Percentiles rank a stretch among this genome's conserved stretches.
Conservation (phyloP, 2,329 filamentous ascomycete genomes). For the Drechslerella dactyloides region DNA sequence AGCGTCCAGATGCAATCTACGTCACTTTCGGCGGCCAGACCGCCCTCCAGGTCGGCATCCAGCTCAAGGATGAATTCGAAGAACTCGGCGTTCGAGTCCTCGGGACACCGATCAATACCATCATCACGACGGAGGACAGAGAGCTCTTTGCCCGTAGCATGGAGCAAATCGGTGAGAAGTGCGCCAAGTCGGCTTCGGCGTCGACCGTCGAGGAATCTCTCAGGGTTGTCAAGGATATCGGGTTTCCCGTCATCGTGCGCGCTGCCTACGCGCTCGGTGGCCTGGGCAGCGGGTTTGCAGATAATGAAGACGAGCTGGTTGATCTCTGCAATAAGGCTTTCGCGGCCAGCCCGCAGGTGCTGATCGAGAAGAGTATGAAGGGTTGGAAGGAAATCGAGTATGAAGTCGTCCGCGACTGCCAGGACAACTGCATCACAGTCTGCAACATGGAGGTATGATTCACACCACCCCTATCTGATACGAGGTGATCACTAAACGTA, state of each 20-base stretch:
- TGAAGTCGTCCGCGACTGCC: slow-evolving; percentile 91
- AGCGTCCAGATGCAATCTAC: slow-evolving; percentile 95
- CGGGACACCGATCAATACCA: slow-evolving; percentile 94
- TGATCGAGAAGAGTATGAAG: slow-evolving; percentile 99
- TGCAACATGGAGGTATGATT: slow-evolving; percentile 85
- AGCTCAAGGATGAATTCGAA: slow-evolving; percentile 97
- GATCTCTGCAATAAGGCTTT: slow-evolving; percentile 95
- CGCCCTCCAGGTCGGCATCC: slow-evolving; percentile 92
- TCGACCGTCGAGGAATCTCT: slow-evolving; percentile 87
- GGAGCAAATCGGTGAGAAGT: slow-evolving; percentile 98
- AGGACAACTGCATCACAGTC: slow-evolving; percentile 98
- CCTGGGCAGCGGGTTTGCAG: slow-evolving; percentile 91
- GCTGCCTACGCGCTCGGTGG: slow-evolving; percentile 95
- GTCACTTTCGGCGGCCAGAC: slow-evolving; percentile 98
- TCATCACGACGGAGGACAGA: slow-evolving; percentile 97
- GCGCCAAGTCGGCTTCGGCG: slow-evolving; percentile 94
- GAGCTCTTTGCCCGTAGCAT: slow-evolving; percentile 97
- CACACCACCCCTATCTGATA: background rate
- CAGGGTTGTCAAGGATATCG: slow-evolving; percentile 85
- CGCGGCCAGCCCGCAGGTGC: slow-evolving; percentile 89
- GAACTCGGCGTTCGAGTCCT: slow-evolving; percentile 89
- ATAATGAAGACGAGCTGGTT: slow-evolving; percentile 79
- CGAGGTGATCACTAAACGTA: background rate
- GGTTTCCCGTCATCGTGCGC: slow-evolving; percentile 95
- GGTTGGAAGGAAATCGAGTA: slow-evolving; percentile 99